Evolutionary conservation across 129 eudicot species (phyloP).

Genomic region (Tagetes patula): DNA sequence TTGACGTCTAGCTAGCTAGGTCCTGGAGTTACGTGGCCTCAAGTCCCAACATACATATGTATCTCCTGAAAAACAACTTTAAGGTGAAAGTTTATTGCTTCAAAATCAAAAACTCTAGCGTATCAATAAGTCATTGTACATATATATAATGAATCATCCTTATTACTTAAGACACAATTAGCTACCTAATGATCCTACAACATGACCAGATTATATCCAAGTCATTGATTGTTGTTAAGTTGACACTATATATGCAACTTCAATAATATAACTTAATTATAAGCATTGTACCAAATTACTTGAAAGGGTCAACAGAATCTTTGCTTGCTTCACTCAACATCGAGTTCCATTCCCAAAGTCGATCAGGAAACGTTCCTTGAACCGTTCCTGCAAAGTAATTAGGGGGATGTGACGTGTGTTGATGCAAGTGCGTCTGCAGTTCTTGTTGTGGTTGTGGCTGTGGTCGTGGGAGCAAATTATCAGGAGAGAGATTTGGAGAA

Average conservation of each 20-base stretch:
- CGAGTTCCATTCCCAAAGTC: conserved; percentile 85
- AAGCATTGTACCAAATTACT: conserved; percentile 37
- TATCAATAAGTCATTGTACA: conserved; percentile 7
- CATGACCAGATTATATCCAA: neutral
- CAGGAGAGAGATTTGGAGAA: conserved; percentile 9
- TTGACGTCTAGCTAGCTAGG: neutral
- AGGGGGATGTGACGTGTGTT: conserved; percentile 25
- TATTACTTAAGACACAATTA: neutral
- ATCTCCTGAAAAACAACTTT: neutral
- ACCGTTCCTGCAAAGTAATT: conserved; percentile 30
- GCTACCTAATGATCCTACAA: neutral
- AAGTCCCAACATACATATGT: neutral
- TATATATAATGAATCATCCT: neutral
- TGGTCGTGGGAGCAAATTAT: conserved; percentile 18
- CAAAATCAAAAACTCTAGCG: neutral
- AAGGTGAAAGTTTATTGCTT: neutral
- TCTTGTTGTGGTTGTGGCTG: neutral
- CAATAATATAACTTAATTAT: neutral
- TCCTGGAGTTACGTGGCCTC: neutral
- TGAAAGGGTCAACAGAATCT: conserved; percentile 55
- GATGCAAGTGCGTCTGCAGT: conserved; percentile 25
- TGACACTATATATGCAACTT: neutral
- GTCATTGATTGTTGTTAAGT: neutral
- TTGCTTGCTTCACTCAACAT: conserved; percentile 44
- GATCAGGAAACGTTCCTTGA: conserved; percentile 41